Base-by-base conservation (phyloP, 192 early-diverging fungal species). In the Neocallimastix lanati region DNA sequence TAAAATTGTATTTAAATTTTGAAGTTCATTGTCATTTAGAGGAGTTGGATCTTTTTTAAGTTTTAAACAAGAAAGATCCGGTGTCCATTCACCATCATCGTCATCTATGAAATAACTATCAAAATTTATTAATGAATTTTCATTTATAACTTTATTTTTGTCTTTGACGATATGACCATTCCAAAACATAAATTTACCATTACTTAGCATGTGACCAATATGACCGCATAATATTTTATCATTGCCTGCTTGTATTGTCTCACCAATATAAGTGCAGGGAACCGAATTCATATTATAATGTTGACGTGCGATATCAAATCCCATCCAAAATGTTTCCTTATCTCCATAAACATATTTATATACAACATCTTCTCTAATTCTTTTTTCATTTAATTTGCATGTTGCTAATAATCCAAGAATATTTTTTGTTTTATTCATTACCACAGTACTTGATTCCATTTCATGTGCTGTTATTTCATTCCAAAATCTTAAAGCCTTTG, bases 381-480 rank as follows among this genome's bases (percentile, higher is more conserved):
- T 21, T 4, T 50, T 2, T 50, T 50, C 40, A 21, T 50, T 50
- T 21, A 50, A 50, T 2, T 86, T 84, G 79, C 89, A 90, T 0
- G 84, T 86, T 0, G 86, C 82, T 13, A 93, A 28, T 18, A 93
- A 37, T 5, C 88, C 90, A 18, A 89, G 78, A 29, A 92, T 81
- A 13, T 83, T 79, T 13, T 83, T 79, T 29, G 50, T 78, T 38
- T 92, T 91, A 84, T 92, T 82, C 33, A 91, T 82, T 15, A 88
- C 37, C 13, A 89, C 85, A 6, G 91, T 85, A 13, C 92, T 91
- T 25, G 89, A 88, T 77, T 93, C 91, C 79, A 87, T 85, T 79
- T 93, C 92, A 78, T 50, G 40, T 3, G 3, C 3, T 16, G 40
- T 21, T 50, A 21, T 50, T 50, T 50, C 40, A 50, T 50, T 50